A percentile compares a stretch with the other conserved stretches of the same genome.
Conservation (phyloP, 1,284 basidiomycete species). For the Leccinum pachyderme region DNA sequence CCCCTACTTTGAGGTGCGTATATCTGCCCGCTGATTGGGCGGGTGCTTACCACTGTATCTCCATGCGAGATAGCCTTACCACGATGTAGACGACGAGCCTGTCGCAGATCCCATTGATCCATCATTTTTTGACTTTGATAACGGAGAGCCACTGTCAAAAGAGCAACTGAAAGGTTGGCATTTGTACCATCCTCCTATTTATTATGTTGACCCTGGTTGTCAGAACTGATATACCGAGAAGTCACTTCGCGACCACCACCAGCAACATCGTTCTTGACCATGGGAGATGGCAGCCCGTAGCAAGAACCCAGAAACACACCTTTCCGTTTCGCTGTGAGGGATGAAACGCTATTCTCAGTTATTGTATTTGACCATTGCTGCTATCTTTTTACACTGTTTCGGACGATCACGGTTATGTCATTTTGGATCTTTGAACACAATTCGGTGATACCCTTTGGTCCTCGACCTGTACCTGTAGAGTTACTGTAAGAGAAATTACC, state of each 20-base stretch:
- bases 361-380: constrained; percentile 4
- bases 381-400: constrained; percentile 5
- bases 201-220: not conserved
- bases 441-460: constrained; percentile 15
- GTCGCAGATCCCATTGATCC: constrained; percentile 77
- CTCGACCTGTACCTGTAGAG: not conserved
- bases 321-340: not conserved
- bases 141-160: constrained; percentile 61
- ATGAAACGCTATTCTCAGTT: not conserved
- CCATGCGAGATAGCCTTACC: constrained; percentile 61
- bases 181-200: not conserved
- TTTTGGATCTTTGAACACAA: constrained; percentile 2
- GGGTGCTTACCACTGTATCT: not conserved
- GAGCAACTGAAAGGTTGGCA: constrained; percentile 68
- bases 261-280: constrained; percentile 15
- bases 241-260: constrained; percentile 23
- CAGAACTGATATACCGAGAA: constrained; percentile 32
- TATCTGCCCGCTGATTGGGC: not conserved
- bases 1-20: constrained; percentile 80
- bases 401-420: not conserved
- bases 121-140: constrained; percentile 89
- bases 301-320: not conserved
- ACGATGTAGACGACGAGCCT: constrained; percentile 88
- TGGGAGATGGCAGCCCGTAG: constrained; percentile 13
- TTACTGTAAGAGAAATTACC: not conserved